Evolutionary conservation across 2,329 filamentous ascomycete species (phyloP).

Genomic region (Pyrenophora tritici-repentis): DNA sequence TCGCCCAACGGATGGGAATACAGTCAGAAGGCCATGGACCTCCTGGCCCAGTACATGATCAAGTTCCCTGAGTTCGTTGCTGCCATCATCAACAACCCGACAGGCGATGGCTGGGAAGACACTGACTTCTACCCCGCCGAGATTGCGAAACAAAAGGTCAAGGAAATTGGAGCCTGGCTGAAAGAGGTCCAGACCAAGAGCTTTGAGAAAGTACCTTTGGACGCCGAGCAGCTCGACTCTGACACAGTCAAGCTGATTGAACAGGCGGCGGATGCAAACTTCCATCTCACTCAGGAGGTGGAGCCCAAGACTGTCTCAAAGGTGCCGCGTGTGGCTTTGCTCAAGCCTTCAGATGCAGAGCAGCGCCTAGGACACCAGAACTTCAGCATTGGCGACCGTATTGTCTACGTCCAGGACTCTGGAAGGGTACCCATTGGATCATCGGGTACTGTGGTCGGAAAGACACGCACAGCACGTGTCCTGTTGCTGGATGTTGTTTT

Average conservation of each 20-base stretch:
- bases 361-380: constrained; percentile 84
- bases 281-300: constrained; percentile 37
- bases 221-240: constrained; percentile 94
- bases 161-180: constrained; percentile 92
- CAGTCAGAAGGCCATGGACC: constrained; percentile 77
- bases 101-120: constrained; percentile 81
- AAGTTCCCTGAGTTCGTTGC: constrained; percentile 95
- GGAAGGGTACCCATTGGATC: constrained; percentile 94
- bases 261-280: constrained; percentile 66
- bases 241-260: constrained; percentile 84
- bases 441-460: constrained; percentile 90
- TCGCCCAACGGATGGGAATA: constrained; percentile 92
- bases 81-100: constrained; percentile 81
- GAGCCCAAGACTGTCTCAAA: constrained; percentile 73
- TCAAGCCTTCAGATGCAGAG: constrained; percentile 96
- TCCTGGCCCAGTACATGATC: constrained; percentile 88
- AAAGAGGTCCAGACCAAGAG: constrained; percentile 89
- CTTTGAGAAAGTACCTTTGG: constrained; percentile 93
- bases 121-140: constrained; percentile 82
- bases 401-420: constrained; percentile 90
- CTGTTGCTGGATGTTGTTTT: constrained; percentile 90
- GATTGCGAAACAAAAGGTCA: constrained; percentile 77
- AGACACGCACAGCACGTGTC: constrained; percentile 83
- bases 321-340: constrained; percentile 82
- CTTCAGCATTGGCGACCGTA: constrained; percentile 84